A percentile compares a stretch with the other conserved stretches of the same genome.
Evolutionary conservation across 2,329 filamentous ascomycete species (phyloP).

Genomic region (Stemphylium vesicarium): DNA sequence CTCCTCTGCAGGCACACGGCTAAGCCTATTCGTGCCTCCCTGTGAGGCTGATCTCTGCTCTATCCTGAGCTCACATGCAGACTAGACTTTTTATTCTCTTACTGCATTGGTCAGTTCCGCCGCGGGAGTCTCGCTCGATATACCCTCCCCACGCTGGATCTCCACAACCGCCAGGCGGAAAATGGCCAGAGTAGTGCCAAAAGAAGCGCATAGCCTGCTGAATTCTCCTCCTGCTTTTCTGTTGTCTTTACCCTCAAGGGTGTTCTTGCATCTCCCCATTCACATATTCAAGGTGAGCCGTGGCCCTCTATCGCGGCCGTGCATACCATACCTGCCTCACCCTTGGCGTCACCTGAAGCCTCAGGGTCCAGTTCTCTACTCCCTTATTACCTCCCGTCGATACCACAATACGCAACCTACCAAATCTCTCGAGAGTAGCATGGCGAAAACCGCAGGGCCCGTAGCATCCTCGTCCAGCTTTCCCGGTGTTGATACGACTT

Average conservation of each 20-base stretch:
- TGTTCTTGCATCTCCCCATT: not conserved
- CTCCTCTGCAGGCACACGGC: no score
- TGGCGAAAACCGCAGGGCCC: not conserved
- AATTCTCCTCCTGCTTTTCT: no score
- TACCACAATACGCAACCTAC: not conserved
- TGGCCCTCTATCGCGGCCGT: not conserved
- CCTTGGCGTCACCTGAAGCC: not conserved
- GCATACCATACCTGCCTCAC: not conserved
- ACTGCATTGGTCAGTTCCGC: not conserved
- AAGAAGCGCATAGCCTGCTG: no score
- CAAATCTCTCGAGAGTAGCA: not conserved
- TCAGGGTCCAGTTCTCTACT: not conserved
- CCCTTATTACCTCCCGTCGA: not conserved
- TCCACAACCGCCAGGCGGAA: no score
- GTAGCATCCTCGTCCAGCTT: constrained; percentile 12
- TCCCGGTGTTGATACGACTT: constrained; percentile 7
- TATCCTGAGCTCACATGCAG: not conserved
- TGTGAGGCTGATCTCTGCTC: not conserved
- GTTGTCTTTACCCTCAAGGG: no score
- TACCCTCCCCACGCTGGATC: not conserved
- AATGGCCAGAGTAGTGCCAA: no score
- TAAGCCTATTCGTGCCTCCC: no score
- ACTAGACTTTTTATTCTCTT: not conserved
- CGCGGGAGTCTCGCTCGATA: not conserved
- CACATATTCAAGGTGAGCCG: not conserved